A percentile compares a stretch with the other conserved stretches of the same genome.
Evolutionary conservation across 2,329 filamentous ascomycete genomes (phyloP).

Genomic region (Trichothecium roseum): DNA sequence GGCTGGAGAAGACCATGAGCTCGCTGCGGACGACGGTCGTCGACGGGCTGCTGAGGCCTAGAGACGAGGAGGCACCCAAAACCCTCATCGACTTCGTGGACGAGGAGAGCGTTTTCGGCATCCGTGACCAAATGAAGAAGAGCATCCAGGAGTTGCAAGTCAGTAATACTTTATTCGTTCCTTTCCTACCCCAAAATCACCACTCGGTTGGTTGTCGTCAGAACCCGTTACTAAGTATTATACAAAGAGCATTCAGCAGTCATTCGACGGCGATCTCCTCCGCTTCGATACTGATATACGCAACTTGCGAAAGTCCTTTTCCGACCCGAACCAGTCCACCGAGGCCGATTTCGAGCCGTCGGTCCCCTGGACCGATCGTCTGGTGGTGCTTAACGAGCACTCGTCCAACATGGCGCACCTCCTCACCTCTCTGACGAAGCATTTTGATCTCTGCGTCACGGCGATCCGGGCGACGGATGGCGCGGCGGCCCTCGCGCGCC

Average conservation of each 20-base stretch:
- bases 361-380: slow-evolving; percentile 37
- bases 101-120: slow-evolving; percentile 54
- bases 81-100: slow-evolving; percentile 69
- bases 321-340: slow-evolving; percentile 17
- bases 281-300: slow-evolving; percentile 67
- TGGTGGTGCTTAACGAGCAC: slow-evolving; percentile 52
- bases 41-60: slow-evolving; percentile 51
- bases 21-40: slow-evolving; percentile 55
- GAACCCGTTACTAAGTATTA: no score
- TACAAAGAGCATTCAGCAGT: slow-evolving; percentile 52
- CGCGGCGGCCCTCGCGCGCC: slow-evolving; percentile 57
- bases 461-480: slow-evolving; percentile 86
- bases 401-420: slow-evolving; percentile 75
- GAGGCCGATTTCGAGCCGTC: slow-evolving; percentile 15
- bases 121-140: slow-evolving; percentile 56
- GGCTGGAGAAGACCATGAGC: slow-evolving; percentile 56
- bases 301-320: slow-evolving; percentile 48
- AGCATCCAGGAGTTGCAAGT: slow-evolving; percentile 64
- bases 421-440: slow-evolving; percentile 68
- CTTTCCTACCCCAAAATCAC: neutral
- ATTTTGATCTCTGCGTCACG: slow-evolving; percentile 89
- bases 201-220: slow-evolving; percentile 8
- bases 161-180: slow-evolving; percentile 7
- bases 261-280: slow-evolving; percentile 66
- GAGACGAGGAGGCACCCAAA: slow-evolving; percentile 44